phyloP scores from a whole-genome alignment of 2,329 filamentous ascomycete genomes.

The Karstenula rhodostoma region DNA sequence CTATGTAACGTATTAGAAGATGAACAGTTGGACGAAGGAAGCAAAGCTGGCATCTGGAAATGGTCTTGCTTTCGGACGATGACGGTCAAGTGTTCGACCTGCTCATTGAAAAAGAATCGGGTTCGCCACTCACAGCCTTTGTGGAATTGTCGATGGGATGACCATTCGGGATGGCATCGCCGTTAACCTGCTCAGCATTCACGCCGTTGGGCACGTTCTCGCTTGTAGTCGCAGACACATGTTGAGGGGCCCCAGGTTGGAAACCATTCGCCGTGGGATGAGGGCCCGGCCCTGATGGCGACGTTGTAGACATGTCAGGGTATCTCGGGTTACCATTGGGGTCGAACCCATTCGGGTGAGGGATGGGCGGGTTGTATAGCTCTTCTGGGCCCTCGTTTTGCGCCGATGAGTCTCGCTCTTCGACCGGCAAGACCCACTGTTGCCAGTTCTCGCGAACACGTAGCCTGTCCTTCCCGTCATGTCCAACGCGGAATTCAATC shows the following conservation, averaged over 20 bases:
- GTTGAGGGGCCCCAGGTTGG: constrained; percentile 28
- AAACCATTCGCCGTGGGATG: constrained; percentile 42
- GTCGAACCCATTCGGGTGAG: constrained; percentile 49
- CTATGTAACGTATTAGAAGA: constrained; percentile 66
- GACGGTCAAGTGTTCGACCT: constrained; percentile 61
- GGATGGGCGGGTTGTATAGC: constrained; percentile 51
- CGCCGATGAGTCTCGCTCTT: constrained; percentile 75
- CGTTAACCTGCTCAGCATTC: constrained; percentile 31
- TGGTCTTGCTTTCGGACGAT: constrained; percentile 57
- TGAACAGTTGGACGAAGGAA: constrained; percentile 50
- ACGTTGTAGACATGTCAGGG: constrained; percentile 33
- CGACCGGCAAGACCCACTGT: constrained; percentile 76
- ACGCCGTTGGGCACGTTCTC: constrained; percentile 34
- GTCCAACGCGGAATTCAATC: constrained; percentile 77
- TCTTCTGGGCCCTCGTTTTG: constrained; percentile 74
- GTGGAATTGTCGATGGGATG: constrained; percentile 37
- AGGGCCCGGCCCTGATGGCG: constrained; percentile 25
- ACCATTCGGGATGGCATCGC: constrained; percentile 33
- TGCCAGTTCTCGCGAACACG: constrained; percentile 80
- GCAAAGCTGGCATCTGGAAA: constrained; percentile 41
- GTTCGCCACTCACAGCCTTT: constrained; percentile 46
- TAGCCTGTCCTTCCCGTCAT: constrained; percentile 80
- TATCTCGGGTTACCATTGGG: constrained; percentile 39
- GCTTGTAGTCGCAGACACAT: constrained; percentile 16
- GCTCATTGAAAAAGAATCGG: constrained; percentile 62